Conservation (phyloP, 2,329 filamentous ascomycete species). For the Lachnellula hyalina region DNA sequence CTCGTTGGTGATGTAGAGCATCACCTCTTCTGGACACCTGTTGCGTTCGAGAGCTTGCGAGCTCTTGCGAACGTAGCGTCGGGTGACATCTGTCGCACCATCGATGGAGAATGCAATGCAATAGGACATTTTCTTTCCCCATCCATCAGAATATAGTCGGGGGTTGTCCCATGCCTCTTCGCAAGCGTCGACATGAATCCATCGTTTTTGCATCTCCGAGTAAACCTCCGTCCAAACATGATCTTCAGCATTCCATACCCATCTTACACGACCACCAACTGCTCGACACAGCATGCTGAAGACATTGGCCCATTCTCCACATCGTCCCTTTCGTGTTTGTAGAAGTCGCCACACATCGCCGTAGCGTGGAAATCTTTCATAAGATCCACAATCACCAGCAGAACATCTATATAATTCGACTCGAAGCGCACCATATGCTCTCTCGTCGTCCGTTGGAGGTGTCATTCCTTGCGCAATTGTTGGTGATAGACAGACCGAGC, state of each 20-base stretch:
- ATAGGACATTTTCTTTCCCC: slow-evolving; percentile 95
- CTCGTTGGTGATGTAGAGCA: slow-evolving; percentile 87
- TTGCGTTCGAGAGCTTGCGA: slow-evolving; percentile 70
- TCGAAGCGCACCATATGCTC: slow-evolving; percentile 76
- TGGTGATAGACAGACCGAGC: slow-evolving; percentile 73
- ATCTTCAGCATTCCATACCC: slow-evolving; percentile 98
- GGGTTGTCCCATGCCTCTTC: slow-evolving; percentile 96
- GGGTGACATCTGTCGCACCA: slow-evolving; percentile 62
- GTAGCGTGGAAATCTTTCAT: slow-evolving; percentile 88
- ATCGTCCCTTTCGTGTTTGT: slow-evolving; percentile 78
- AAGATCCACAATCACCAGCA: slow-evolving; percentile 64
- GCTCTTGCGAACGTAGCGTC: slow-evolving; percentile 65
- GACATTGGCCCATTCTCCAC: slow-evolving; percentile 96
- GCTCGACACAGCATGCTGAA: slow-evolving; percentile 98
- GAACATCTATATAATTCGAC: slow-evolving; percentile 92
- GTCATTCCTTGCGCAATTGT: slow-evolving; percentile 81
- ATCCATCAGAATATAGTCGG: slow-evolving; percentile 85
- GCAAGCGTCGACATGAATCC: slow-evolving; percentile 95
- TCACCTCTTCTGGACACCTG: slow-evolving; percentile 79
- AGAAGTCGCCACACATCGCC: slow-evolving; percentile 91
- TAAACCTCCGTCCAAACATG: slow-evolving; percentile 98
- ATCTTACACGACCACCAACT: slow-evolving; percentile 82
- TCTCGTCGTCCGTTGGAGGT: slow-evolving; percentile 81
- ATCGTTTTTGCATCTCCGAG: slow-evolving; percentile 85
- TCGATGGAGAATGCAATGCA: slow-evolving; percentile 96